Evolutionary conservation across 805 yeast genomes (phyloP).

Genomic region (Yamadazyma kitorensis): DNA sequence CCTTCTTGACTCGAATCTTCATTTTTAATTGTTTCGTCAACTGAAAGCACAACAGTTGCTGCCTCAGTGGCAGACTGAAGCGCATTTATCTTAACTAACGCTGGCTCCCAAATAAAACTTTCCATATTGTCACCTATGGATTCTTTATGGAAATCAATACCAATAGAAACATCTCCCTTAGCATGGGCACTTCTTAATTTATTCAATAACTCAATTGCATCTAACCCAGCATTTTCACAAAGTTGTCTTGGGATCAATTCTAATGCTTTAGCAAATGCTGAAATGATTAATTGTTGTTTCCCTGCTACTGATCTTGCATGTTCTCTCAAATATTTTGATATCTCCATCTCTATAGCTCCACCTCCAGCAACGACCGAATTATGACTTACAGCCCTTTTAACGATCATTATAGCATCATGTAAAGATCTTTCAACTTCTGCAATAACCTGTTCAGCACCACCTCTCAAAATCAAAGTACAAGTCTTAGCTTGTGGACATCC

Average conservation of each 20-base stretch:
- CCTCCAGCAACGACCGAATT: conserved; percentile 95
- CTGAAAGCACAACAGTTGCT: conserved; percentile 86
- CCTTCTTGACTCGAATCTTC: conserved; percentile 54
- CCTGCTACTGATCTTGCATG: conserved; percentile 87
- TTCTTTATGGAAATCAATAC: conserved; percentile 88
- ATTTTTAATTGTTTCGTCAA: conserved; percentile 88
- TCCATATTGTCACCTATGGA: conserved; percentile 79
- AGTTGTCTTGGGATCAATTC: conserved; percentile 96
- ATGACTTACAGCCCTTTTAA: conserved; percentile 88
- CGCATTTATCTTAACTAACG: conserved; percentile 92
- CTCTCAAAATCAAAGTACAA: conserved; percentile 89
- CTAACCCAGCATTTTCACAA: conserved; percentile 99
- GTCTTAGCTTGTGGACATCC: conserved; percentile 93
- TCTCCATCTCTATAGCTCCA: conserved; percentile 98
- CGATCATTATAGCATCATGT: conserved; percentile 98
- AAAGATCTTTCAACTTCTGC: conserved; percentile 94
- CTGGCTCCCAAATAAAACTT: conserved; percentile 96
- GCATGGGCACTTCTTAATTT: conserved; percentile 91
- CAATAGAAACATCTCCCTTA: conserved; percentile 87
- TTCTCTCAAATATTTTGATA: conserved; percentile 84
- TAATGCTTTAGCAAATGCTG: conserved; percentile 90
- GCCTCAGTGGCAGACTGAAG: conserved; percentile 95
- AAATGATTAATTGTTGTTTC: conserved; percentile 88
- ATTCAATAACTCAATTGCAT: conserved; percentile 91
- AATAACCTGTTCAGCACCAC: conserved; percentile 97